Evolutionary conservation across 2,329 filamentous ascomycete species (phyloP).

Genomic region (Dryadomyces sulphureus): DNA sequence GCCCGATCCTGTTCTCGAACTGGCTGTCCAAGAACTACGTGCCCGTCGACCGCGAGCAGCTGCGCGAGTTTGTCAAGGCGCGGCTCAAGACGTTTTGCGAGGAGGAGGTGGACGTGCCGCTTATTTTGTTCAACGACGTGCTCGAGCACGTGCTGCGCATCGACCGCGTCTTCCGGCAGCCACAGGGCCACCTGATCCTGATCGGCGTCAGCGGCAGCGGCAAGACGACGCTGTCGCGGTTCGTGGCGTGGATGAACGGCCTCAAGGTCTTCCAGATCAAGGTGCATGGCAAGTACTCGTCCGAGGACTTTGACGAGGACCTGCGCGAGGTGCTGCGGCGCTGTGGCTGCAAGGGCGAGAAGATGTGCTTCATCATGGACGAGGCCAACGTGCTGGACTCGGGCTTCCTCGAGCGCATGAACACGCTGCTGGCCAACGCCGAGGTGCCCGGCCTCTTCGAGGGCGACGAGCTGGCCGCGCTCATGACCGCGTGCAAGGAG

Average conservation of each 20-base stretch:
- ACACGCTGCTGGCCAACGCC: conserved; percentile 95
- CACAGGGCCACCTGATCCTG: conserved; percentile 92
- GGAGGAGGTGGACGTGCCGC: conserved; percentile 94
- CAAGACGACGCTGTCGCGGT: conserved; percentile 94
- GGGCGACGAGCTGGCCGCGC: conserved; percentile 93
- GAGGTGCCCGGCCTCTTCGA: conserved; percentile 98
- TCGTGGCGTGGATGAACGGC: conserved; percentile 99
- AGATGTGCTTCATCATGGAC: conserved; percentile 99
- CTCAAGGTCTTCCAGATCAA: conserved; percentile 99
- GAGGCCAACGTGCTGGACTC: conserved; percentile 97
- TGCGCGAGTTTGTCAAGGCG: conserved; percentile 95
- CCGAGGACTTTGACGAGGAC: conserved; percentile 97
- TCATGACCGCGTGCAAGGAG: conserved; percentile 99
- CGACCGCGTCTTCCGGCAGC: conserved; percentile 95
- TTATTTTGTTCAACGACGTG: conserved; percentile 99
- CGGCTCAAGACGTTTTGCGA: conserved; percentile 97
- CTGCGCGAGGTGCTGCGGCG: conserved; percentile 83
- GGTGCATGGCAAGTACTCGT: conserved; percentile 95
- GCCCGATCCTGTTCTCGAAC: conserved; percentile 95
- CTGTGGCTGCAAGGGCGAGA: conserved; percentile 94
- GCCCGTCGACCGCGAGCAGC: conserved; percentile 84
- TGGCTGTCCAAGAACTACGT: conserved; percentile 99
- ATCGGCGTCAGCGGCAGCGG: conserved; percentile 98
- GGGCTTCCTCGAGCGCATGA: conserved; percentile 98
- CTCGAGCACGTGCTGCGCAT: conserved; percentile 96